A percentile compares a stretch with the other conserved stretches of the same genome.
phyloP scores from a whole-genome alignment of 805 yeast species.

The Tetrapisispora arboricola region DNA sequence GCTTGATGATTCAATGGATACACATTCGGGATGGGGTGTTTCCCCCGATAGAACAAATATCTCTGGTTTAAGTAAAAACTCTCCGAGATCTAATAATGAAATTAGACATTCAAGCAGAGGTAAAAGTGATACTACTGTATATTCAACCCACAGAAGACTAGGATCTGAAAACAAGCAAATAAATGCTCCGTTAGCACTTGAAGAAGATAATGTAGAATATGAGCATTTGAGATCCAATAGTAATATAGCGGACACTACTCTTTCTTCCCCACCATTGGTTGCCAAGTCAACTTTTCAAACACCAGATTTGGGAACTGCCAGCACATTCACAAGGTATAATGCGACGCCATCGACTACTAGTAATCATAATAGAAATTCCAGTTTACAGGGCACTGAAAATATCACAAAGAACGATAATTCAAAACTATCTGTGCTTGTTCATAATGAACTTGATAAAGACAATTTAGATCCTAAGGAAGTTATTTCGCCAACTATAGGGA shows the following conservation, averaged over 20 bases:
- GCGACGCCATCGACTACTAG: neutral
- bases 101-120: slow-evolving; percentile 12
- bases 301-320: slow-evolving; percentile 8
- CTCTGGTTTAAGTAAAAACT: neutral
- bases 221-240: slow-evolving; percentile 12
- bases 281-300: slow-evolving; percentile 9
- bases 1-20: slow-evolving; percentile 10
- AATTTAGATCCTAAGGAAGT: slow-evolving; percentile 7
- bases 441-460: neutral
- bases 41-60: slow-evolving; percentile 1
- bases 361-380: slow-evolving; percentile 4
- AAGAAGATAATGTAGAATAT: neutral
- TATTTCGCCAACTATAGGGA: neutral
- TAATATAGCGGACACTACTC: slow-evolving; percentile 1
- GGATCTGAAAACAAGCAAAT: neutral
- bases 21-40: slow-evolving; percentile 31
- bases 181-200: neutral
- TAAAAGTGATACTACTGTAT: slow-evolving; percentile 22
- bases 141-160: neutral
- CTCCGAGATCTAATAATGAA: neutral
- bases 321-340: slow-evolving; percentile 1
- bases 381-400: slow-evolving; percentile 4
- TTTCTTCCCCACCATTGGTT: neutral
- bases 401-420: neutral
- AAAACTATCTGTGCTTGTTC: neutral